Evolutionary conservation across 305 asterid genomes (phyloP), one percentile per base, ranked within the genome.

Genomic region (Fraxinus nigra): DNA sequence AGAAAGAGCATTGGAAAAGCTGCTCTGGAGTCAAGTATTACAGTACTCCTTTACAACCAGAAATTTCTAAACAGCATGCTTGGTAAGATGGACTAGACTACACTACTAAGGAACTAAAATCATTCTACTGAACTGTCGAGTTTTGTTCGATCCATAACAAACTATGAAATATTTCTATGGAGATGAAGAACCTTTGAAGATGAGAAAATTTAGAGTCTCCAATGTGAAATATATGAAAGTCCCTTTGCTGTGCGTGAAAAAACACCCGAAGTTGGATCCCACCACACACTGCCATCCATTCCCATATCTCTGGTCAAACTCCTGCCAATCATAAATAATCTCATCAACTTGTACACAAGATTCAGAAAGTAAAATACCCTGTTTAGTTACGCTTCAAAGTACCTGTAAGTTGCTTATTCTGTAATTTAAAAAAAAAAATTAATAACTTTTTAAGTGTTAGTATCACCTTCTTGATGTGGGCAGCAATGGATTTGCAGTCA

Each of bases 281-380:
- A 94, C 98, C 84, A 94, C 98, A 81, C 98, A 93, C 85, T 91
- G 98, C 98, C 98, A 93, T 20, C 98, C 97, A 85, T 80, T 81
- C 79, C 96, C 98, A 86, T 93, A 93, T 82, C 75, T 89, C 75
- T 75, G 87, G 88, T 94, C 98, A 88, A 94, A 91, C 81, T 94
- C 98, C 98, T 92, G 92, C 85, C 78, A 85, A 18, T n/a, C 40
- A 26, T 16, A 48, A 1, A 0, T 48, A 48, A 48, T 18, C 48
- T 16, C 72, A 76, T 20, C 37, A 69, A 32, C 61, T 33, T 33
- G 5, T 14, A 30, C 30, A 18, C 40, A 76, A 81, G 14, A 14
- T 37, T 20, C 16, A 67, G n/a, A 28, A 13, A 81, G 37, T 34
- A 48, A 48, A 46, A 46, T 46, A 3, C 56, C 0, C 56, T 46